Evolutionary conservation across 2,329 filamentous ascomycete species (phyloP), one percentile per base, ranked within the genome.

Genomic region (Myriosclerotinia duriaeana): DNA sequence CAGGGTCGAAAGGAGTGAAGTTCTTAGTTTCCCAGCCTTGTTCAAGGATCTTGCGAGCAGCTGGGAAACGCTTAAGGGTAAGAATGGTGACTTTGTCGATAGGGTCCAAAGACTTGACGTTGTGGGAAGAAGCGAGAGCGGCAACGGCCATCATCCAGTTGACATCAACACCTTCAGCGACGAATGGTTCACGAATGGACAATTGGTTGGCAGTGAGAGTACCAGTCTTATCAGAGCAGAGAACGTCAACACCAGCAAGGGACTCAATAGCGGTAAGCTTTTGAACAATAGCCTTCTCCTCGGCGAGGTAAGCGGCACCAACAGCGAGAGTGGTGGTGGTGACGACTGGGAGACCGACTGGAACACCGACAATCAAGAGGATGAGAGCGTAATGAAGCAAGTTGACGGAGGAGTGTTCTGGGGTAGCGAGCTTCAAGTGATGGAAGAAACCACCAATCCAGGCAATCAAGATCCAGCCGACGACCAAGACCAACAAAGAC

Each of bases 61-160:
- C 90, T 77, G 89, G 89, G 80, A 91, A 91, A 70, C 87, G 85
- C 79, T 90, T 89, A 74, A 92, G 85, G 65, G 89, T 91, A 67
- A 91, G 82, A 73, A 92, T 89, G 65, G 88, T 92, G 74, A 92
- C 87, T 81, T 92, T 92, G 81, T 92, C 89, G 74, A 92, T 92
- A 69, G 89, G 89, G 76, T 92, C 89, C 69, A 92, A 84, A 69
- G 89, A 89, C 81, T 90, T 89, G 80, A 91, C 83, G 81, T 91
- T 92, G 82, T 92, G 89, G 69, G 89, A 91, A 63, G 89, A 91
- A 67, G 89, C 89, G 66, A 92, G 85, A 69, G 89, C 89, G 68
- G 89, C 89, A 68, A 90, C 89, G 71, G 89, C 89, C 89, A 92
- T 91, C 89, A 92, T 91, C 89, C 89, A 92, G 82, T 92, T 89